phyloP scores from a whole-genome alignment of 164 flowering plant species.

The Nymphaea colorata region DNA sequence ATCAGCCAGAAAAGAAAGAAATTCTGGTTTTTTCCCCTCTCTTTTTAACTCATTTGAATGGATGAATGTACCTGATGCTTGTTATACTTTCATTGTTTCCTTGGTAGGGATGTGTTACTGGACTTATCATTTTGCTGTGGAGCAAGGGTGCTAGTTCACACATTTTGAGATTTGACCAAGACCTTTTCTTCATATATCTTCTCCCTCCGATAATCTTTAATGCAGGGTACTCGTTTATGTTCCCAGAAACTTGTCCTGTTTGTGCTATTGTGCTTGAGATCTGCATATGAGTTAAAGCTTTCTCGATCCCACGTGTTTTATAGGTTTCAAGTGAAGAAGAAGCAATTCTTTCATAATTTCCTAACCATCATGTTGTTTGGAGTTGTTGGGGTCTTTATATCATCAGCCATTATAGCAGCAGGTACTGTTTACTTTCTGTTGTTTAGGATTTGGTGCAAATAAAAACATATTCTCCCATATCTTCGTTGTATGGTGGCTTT shows the following conservation, averaged over 20 bases:
- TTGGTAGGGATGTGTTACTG: conserved; percentile 49
- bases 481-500: not conserved
- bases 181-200: conserved; percentile 84
- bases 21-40: no score
- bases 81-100: not conserved
- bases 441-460: no score
- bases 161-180: conserved; percentile 60
- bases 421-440: conserved; percentile 24
- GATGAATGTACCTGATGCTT: no score
- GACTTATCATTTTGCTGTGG: conserved; percentile 37
- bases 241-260: not conserved
- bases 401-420: conserved; percentile 41
- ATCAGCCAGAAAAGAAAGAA: no score
- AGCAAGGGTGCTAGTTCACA: conserved; percentile 73
- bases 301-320: not conserved
- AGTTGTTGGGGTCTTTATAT: conserved; percentile 77
- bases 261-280: not conserved
- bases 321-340: conserved; percentile 97
- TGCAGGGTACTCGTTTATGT: conserved; percentile 56
- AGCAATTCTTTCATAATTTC: conserved; percentile 85
- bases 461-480: no score
- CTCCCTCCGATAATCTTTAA: conserved; percentile 93
- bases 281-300: not conserved
- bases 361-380: conserved; percentile 74
- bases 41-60: no score